Conservation (phyloP, 306 rosid species). For the Cyclanthera cordifolia region DNA sequence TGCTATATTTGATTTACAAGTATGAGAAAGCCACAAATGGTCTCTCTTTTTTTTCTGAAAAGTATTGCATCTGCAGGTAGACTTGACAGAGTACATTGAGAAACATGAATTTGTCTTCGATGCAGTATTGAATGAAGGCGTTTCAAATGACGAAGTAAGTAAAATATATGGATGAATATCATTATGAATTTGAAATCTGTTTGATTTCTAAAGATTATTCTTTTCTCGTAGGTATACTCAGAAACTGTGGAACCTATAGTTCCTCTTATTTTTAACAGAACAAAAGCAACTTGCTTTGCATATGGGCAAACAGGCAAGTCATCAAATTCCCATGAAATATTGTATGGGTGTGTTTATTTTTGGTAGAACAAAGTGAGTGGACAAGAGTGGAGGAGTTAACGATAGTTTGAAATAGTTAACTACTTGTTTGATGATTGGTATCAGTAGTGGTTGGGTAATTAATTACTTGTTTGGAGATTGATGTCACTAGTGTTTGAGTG, state of each 20-base stretch:
- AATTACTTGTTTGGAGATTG: too few relatives aligned
- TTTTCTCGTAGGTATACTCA: conserved; percentile 48
- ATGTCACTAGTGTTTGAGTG: too few relatives aligned
- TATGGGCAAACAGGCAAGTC: conserved; percentile 93
- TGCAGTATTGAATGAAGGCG: conserved; percentile 94
- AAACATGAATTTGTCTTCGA: conserved; percentile 94
- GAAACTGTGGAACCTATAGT: conserved; percentile 99
- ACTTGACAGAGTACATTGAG: conserved; percentile 79
- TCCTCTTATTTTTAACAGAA: conserved; percentile 92
- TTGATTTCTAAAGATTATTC: neutral
- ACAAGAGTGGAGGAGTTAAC: too few relatives aligned
- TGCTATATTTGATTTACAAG: neutral
- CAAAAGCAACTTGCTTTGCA: conserved; percentile 98
- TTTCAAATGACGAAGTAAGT: conserved; percentile 83
- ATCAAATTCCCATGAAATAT: conserved; percentile 15
- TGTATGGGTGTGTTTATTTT: neutral
- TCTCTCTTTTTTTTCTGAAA: neutral
- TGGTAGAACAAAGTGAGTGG: too few relatives aligned
- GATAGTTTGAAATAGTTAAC: too few relatives aligned
- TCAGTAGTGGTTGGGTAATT: too few relatives aligned
- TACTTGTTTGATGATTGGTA: too few relatives aligned
- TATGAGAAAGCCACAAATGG: neutral
- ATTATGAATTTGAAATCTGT: neutral
- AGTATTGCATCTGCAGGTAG: conserved; percentile 52
- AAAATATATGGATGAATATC: neutral